A percentile compares a stretch with the other conserved stretches of the same genome.
These are phyloP conservation scores for Podospora sp. DNA, from an alignment of 495 filamentous ascomycete genomes.

Conservation along the genomic window DNA sequence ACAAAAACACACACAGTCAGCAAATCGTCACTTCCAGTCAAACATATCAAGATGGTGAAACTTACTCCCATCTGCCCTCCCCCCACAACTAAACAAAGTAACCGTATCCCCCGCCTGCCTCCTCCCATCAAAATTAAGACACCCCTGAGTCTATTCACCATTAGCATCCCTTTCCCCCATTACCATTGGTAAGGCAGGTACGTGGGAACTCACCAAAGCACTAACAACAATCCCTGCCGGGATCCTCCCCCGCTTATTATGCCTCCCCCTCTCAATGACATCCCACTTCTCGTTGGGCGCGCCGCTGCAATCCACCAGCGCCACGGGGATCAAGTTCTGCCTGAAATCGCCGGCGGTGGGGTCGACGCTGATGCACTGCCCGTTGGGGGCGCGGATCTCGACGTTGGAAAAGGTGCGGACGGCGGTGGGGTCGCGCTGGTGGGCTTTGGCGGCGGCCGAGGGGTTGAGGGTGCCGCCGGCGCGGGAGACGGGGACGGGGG, in stretches of 20 bases:
- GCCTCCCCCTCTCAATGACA: constrained; percentile 53
- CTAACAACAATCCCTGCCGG: constrained; percentile 50
- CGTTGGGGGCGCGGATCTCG: constrained; percentile 50
- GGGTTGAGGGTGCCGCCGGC: constrained; percentile 53
- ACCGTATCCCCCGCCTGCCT: constrained; percentile 50
- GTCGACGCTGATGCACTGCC: constrained; percentile 56
- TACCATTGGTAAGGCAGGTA: too few relatives aligned
- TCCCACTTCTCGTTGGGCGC: constrained; percentile 57
- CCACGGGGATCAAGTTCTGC: constrained; percentile 56
- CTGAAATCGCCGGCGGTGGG: constrained; percentile 59
- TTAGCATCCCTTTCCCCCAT: too few relatives aligned
- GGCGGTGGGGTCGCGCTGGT: constrained; percentile 50
- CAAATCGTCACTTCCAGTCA: neutral
- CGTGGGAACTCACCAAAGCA: constrained; percentile 38
- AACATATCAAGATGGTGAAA: constrained; percentile 1
- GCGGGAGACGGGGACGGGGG: constrained; percentile 52
- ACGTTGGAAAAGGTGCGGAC: constrained; percentile 51
- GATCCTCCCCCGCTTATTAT: constrained; percentile 38
- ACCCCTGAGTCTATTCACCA: constrained; percentile 46
- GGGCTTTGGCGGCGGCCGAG: constrained; percentile 50
- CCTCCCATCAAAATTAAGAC: constrained; percentile 53
- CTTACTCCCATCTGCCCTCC: constrained; percentile 53
- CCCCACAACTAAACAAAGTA: constrained; percentile 56
- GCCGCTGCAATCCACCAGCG: constrained; percentile 48
- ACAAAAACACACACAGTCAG: constrained; percentile 17